Percentiles rank a stretch among this genome's conserved stretches.
phyloP scores from a whole-genome alignment of 306 rosid species.

The Medicago lupulina region DNA sequence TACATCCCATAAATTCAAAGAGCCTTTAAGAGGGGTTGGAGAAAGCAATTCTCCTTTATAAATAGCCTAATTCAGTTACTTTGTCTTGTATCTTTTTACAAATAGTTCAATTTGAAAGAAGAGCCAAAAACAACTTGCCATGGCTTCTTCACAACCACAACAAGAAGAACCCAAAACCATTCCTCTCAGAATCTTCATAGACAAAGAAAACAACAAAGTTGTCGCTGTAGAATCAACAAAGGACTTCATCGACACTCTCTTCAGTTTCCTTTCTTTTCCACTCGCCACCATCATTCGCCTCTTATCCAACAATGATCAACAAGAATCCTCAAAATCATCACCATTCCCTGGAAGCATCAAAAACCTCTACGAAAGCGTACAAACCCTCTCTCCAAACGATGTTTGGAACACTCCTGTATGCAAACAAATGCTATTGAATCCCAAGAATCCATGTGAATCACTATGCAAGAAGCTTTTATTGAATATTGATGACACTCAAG shows the following conservation, averaged over 20 bases:
- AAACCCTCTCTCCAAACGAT: slow-evolving; percentile 17
- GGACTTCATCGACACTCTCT: slow-evolving; percentile 42
- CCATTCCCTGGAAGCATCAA: slow-evolving; percentile 9
- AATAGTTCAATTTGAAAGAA: too few species aligned
- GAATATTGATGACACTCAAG: slow-evolving; percentile 27
- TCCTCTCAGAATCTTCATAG: slow-evolving; percentile 27
- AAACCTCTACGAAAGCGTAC: slow-evolving; percentile 33
- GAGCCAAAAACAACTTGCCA: not conserved
- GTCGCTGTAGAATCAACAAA: slow-evolving; percentile 28
- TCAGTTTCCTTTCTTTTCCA: slow-evolving; percentile 47
- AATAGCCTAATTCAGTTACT: too few species aligned
- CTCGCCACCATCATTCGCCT: slow-evolving; percentile 43
- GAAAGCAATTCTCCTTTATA: too few species aligned
- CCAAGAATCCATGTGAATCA: slow-evolving; percentile 32
- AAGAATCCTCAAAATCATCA: not conserved
- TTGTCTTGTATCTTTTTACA: too few species aligned
- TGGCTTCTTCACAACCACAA: slow-evolving; percentile 33
- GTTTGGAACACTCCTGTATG: slow-evolving; percentile 20
- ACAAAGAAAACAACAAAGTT: slow-evolving; percentile 34
- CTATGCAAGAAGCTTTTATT: slow-evolving; percentile 22
- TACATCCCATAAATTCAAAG: too few species aligned
- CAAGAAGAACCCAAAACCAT: slow-evolving; percentile 2
- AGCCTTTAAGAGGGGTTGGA: too few species aligned
- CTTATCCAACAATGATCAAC: not conserved
- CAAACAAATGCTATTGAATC: slow-evolving; percentile 40